A percentile compares a stretch with the other conserved stretches of the same genome.
Evolutionary conservation across 2,329 filamentous ascomycete genomes (phyloP).

Genomic region (Xylaria sp.): DNA sequence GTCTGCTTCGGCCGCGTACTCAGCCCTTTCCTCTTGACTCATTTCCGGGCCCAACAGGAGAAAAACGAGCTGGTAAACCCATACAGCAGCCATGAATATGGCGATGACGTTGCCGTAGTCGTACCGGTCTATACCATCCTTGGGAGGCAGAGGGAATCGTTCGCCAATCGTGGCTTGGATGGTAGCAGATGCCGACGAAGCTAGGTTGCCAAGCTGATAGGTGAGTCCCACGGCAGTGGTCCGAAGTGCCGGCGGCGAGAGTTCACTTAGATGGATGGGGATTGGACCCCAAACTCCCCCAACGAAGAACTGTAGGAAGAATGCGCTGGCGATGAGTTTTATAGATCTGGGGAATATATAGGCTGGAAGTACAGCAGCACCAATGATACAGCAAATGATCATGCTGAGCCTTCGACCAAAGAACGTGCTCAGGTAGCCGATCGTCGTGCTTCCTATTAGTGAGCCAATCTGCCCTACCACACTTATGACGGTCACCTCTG

Average conservation of each 20-base stretch:
- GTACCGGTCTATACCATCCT: conserved; percentile 25
- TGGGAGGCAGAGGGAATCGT: conserved; percentile 24
- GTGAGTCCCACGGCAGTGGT: conserved; percentile 25
- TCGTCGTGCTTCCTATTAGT: conserved; percentile 5
- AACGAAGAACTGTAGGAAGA: conserved; percentile 25
- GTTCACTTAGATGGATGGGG: conserved; percentile 28
- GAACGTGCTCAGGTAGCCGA: conserved; percentile 28
- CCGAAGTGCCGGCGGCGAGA: conserved; percentile 27
- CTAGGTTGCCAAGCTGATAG: conserved; percentile 30
- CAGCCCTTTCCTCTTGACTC: conserved; percentile 32
- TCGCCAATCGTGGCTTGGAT: conserved; percentile 31
- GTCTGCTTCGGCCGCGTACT: conserved; percentile 16
- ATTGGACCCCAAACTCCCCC: conserved; percentile 28
- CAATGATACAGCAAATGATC: conserved; percentile 27
- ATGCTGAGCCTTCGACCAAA: conserved; percentile 29
- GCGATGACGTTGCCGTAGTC: conserved; percentile 30
- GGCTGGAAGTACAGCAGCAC: conserved; percentile 22
- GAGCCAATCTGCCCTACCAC: conserved; percentile 26
- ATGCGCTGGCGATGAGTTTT: conserved; percentile 18
- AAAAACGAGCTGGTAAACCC: conserved; percentile 24
- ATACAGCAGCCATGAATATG: conserved; percentile 25
- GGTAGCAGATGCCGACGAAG: conserved; percentile 26
- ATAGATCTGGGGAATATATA: conserved; percentile 26
- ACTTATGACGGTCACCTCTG: conserved; percentile 25
- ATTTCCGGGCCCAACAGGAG: conserved; percentile 30